Base-by-base conservation (phyloP, 768 basidiomycete species). In the Hydnum rufescens region DNA sequence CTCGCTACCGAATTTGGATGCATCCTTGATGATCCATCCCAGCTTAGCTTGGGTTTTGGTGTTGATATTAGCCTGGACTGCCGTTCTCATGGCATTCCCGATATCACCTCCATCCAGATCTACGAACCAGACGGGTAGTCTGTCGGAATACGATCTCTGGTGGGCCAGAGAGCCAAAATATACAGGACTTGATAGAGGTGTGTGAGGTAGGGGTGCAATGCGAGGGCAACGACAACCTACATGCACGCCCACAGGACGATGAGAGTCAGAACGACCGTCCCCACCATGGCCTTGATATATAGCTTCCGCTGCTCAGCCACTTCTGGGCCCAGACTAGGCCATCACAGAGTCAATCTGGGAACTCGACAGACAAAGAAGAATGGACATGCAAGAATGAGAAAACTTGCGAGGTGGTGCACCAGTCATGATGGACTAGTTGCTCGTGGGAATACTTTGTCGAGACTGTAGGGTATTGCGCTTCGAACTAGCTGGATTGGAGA, bases 1-100 rank as follows among this genome's bases (percentile, higher is more conserved):
- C 48, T 65, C 57, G 16, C 59, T 61, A 0, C 64, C 58, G 32
- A 60, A 61, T 4, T 60, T 54, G 2, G 59, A 53, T 0, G 59
- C 53, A 1, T 58, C 55, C 8, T 61, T 58, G 22, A 51, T 39
- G 29, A 59, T 57, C 59, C 63, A 66, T 28, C 60, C 58, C 4
- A 66, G 57, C 51, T 59, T 56, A 16, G 57, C 52, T 47, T 58
- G 34, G 8, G 34, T 39, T 19, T 39, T 8, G 34, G 8, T 39
- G 8, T 8, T 19, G 19, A 39, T 39, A 19, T 39, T 39, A 19
- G 8, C 19, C 34, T 39, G 8, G 19, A 39, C 19, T 8, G 19
- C 34, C 34, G 34, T 19, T 8, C 34, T 8, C 34, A 39, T 8
- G 34, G 8, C 19, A 8, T 39, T 8, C 8, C 34, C 34, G 34